phyloP scores from a whole-genome alignment of 2,329 filamentous ascomycete species.

The Pseudonectria foliicola region DNA sequence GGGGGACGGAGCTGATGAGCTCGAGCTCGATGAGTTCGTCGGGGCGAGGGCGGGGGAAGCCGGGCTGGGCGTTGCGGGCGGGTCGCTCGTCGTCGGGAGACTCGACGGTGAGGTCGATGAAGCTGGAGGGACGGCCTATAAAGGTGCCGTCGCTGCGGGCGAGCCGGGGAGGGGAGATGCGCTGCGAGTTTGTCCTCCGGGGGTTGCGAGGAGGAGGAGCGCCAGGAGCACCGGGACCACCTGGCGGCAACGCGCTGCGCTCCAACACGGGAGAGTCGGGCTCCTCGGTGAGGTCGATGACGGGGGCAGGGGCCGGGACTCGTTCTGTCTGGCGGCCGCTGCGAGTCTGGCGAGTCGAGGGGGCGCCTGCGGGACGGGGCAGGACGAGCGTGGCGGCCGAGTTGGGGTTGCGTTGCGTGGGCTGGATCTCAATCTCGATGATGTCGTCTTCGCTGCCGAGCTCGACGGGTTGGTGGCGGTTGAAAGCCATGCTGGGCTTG shows the following conservation, averaged over 20 bases:
- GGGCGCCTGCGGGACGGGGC: not conserved
- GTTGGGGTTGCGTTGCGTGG: conserved; percentile 9
- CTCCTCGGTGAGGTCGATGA: conserved; percentile 46
- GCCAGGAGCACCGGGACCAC: too few relatives aligned
- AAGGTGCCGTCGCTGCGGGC: conserved; percentile 39
- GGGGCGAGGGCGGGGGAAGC: conserved; percentile 5
- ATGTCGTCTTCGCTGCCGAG: conserved; percentile 26
- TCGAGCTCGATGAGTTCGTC: conserved; percentile 23
- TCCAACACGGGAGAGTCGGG: conserved; percentile 39
- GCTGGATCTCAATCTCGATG: conserved; percentile 19
- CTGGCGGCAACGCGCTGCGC: conserved; percentile 22
- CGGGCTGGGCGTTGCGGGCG: conserved; percentile 10
- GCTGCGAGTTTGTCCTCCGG: conserved; percentile 34
- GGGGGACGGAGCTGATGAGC: conserved; percentile 13
- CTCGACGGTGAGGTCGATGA: conserved; percentile 49
- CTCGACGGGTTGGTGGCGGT: conserved; percentile 2
- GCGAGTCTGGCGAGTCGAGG: not conserved
- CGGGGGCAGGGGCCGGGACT: conserved; percentile 15
- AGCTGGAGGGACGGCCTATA: conserved; percentile 24
- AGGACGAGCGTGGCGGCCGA: not conserved
- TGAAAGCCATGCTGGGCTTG: conserved; percentile 1
- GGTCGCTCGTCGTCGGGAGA: conserved; percentile 28
- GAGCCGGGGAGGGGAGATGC: conserved; percentile 34
- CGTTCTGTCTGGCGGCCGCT: conserved; percentile 8
- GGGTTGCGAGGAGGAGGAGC: conserved; percentile 28